These are phyloP conservation scores for Podila horticola DNA, from an alignment of 192 early-diverging fungal genomes.

Conservation along the genomic window DNA sequence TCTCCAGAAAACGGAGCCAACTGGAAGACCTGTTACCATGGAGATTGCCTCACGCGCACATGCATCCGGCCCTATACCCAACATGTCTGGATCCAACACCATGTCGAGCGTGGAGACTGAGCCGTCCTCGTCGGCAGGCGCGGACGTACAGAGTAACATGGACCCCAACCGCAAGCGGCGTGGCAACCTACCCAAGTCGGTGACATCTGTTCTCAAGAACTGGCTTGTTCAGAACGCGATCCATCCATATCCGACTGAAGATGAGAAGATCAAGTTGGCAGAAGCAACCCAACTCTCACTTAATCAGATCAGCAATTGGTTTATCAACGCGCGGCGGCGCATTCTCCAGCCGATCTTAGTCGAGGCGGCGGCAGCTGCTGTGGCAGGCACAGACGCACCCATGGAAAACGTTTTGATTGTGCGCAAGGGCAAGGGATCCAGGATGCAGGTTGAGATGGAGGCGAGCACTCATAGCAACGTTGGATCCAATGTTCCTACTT, in stretches of 20 bases:
- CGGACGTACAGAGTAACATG: background rate
- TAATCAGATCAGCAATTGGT: conserved; percentile 82
- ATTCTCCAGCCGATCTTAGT: conserved; percentile 45
- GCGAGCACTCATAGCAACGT: background rate
- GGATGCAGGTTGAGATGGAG: conserved; percentile 54
- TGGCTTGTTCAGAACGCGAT: conserved; percentile 70
- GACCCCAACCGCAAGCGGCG: conserved; percentile 54
- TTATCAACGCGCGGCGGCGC: conserved; percentile 76
- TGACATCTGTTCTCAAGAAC: conserved; percentile 66
- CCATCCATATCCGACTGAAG: conserved; percentile 77
- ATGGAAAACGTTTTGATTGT: conserved; percentile 50
- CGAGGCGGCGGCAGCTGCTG: conserved; percentile 35
- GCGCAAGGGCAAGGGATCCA: conserved; percentile 49
- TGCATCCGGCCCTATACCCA: too few species aligned
- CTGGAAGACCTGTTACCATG: too few species aligned
- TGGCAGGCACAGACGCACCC: conserved; percentile 43
- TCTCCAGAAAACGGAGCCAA: too few species aligned
- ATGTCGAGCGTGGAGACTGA: too few species aligned
- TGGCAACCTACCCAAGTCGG: conserved; percentile 69
- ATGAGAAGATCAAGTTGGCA: conserved; percentile 64
- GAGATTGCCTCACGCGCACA: too few species aligned
- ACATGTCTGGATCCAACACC: too few species aligned
- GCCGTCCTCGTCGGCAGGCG: background rate
- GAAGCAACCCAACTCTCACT: conserved; percentile 65
- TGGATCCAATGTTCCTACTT: background rate